Evolutionary conservation across 108 stramenopile species (phyloP).

Genomic region (Parietichytrium sp.): DNA sequence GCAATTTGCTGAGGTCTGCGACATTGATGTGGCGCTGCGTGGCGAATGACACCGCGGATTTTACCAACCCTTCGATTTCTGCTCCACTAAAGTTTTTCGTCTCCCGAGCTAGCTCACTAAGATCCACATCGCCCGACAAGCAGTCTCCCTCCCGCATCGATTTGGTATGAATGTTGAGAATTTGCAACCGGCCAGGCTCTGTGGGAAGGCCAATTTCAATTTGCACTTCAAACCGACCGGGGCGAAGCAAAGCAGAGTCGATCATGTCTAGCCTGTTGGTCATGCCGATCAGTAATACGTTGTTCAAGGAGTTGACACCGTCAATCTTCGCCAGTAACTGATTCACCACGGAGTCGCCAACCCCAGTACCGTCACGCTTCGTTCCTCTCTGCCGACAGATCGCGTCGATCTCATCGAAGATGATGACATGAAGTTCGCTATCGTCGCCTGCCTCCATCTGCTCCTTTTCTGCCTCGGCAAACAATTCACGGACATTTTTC

Average conservation of each 20-base stretch:
- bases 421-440: conserved; percentile 93
- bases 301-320: conserved; percentile 97
- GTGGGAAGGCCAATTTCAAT: conserved; percentile 97
- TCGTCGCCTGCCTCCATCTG: conserved; percentile 87
- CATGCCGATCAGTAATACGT: conserved; percentile 98
- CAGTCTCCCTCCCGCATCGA: conserved; percentile 82
- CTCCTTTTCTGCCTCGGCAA: conserved; percentile 85
- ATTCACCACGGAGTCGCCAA: conserved; percentile 95
- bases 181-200: conserved; percentile 84
- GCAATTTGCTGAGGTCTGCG: conserved; percentile 67
- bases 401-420: conserved; percentile 99
- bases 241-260: conserved; percentile 94
- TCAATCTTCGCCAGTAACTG: conserved; percentile 98
- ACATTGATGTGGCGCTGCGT: conserved; percentile 45
- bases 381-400: conserved; percentile 93
- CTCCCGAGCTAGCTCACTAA: conserved; percentile 75
- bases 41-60: conserved; percentile 91
- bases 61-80: conserved; percentile 94
- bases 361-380: conserved; percentile 86
- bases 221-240: conserved; percentile 94
- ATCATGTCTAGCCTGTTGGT: conserved; percentile 99
- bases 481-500: conserved; percentile 93
- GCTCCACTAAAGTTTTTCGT: conserved; percentile 98
- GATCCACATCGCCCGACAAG: conserved; percentile 76
- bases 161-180: conserved; percentile 90